Percentiles rank a stretch among this genome's conserved stretches.
These are phyloP conservation scores for Suhomyces tanzawaensis DNA, from an alignment of 805 yeast species.

Conservation along the genomic window DNA sequence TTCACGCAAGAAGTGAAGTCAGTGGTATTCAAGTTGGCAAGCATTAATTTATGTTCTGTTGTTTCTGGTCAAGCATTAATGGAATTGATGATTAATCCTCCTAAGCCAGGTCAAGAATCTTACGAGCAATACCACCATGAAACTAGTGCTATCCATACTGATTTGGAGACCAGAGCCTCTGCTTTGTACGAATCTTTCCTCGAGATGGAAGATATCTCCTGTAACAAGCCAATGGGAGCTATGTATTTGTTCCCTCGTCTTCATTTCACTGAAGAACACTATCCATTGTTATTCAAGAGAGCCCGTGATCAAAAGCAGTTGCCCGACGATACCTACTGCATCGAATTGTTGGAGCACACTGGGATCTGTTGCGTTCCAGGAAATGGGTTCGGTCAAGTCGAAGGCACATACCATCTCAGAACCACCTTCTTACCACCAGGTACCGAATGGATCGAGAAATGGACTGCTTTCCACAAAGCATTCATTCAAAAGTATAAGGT, in stretches of 20 bases:
- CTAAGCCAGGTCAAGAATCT: constrained; percentile 72
- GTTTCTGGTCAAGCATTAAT: constrained; percentile 93
- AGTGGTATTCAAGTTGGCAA: constrained; percentile 78
- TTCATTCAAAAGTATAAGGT: constrained; percentile 58
- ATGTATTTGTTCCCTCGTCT: constrained; percentile 93
- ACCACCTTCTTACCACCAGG: constrained; percentile 98
- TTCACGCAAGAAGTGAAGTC: constrained; percentile 67
- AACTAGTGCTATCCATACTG: constrained; percentile 55
- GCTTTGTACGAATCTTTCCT: constrained; percentile 68
- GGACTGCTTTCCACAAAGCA: constrained; percentile 74
- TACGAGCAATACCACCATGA: constrained; percentile 66
- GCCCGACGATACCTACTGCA: constrained; percentile 89
- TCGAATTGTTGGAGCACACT: constrained; percentile 75
- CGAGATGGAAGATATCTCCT: constrained; percentile 74
- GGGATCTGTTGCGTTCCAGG: constrained; percentile 99
- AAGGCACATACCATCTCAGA: constrained; percentile 88
- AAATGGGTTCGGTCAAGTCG: constrained; percentile 91
- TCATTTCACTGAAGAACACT: constrained; percentile 46
- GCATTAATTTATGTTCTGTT: constrained; percentile 89
- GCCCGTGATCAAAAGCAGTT: constrained; percentile 57
- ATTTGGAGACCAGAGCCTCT: constrained; percentile 62
- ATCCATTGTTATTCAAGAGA: constrained; percentile 54
- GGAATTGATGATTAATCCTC: constrained; percentile 93
- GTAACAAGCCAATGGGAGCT: constrained; percentile 94
- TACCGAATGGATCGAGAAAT: constrained; percentile 74